These are phyloP conservation scores for Phytopythium mirpurense DNA, from an alignment of 352 stramenopile species.

Conservation along the genomic window DNA sequence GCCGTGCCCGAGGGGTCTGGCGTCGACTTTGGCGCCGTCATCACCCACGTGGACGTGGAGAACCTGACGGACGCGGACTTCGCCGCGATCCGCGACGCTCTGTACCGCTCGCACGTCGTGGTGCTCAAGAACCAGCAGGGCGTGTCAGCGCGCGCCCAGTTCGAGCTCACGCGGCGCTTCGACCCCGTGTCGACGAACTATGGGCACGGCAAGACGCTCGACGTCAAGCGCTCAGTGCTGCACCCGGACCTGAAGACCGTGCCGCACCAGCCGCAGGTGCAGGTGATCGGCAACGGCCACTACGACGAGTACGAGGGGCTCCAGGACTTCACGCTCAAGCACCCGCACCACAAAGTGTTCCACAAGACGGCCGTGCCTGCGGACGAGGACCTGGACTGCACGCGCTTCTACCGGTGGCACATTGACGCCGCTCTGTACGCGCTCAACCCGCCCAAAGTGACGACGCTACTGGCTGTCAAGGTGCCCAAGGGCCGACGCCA, in stretches of 20 bases:
- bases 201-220: conserved; percentile 24
- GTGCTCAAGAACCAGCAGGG: conserved; percentile 25
- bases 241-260: conserved; percentile 26
- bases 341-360: conserved; percentile 26
- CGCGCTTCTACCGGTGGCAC: conserved; percentile 27
- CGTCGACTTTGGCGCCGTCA: conserved; percentile 17
- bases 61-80: conserved; percentile 19
- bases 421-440: conserved; percentile 23
- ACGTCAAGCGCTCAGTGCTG: conserved; percentile 21
- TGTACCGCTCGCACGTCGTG: conserved; percentile 24
- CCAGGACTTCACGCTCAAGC: conserved; percentile 23
- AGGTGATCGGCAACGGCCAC: conserved; percentile 26
- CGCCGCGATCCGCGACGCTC: conserved; percentile 15
- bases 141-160: conserved; percentile 16
- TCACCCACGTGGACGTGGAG: conserved; percentile 21
- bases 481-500: conserved; percentile 17
- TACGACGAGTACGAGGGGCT: conserved; percentile 28
- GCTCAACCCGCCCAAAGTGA: conserved; percentile 24
- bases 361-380: conserved; percentile 21
- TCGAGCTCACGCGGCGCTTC: conserved; percentile 22
- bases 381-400: conserved; percentile 22
- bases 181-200: conserved; percentile 20
- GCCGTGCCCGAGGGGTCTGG: conserved; percentile 10
- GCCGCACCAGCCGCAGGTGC: conserved; percentile 23
- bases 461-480: conserved; percentile 19